phyloP scores from a whole-genome alignment of 2,329 filamentous ascomycete genomes.

The Phaeophleospora eucalypticola region DNA sequence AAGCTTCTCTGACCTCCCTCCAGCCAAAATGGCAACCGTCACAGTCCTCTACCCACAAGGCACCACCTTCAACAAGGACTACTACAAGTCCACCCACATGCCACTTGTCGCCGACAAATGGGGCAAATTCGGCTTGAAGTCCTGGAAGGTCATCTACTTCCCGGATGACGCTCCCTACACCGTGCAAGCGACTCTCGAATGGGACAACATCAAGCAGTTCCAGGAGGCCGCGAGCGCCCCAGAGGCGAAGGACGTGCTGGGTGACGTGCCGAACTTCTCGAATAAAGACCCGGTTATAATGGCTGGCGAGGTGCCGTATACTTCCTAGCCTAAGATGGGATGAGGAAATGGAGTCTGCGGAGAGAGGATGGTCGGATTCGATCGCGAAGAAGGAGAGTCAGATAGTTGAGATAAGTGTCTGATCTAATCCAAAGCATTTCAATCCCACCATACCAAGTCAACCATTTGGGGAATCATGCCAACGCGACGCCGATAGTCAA shows the following conservation, averaged over 20 bases:
- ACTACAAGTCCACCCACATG: constrained; percentile 39
- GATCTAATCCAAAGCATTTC: too few relatives aligned
- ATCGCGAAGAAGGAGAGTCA: too few relatives aligned
- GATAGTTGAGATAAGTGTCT: too few relatives aligned
- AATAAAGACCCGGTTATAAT: constrained; percentile 34
- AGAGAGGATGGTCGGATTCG: too few relatives aligned
- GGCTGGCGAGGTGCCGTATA: constrained; percentile 25
- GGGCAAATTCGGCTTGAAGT: constrained; percentile 30
- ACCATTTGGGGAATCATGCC: too few relatives aligned
- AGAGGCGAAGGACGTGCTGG: constrained; percentile 27
- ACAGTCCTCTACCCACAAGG: constrained; percentile 36
- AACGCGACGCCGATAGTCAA: too few relatives aligned
- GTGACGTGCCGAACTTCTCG: constrained; percentile 34
- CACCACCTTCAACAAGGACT: constrained; percentile 37
- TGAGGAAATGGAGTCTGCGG: neutral
- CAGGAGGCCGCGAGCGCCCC: constrained; percentile 24
- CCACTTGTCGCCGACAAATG: constrained; percentile 34
- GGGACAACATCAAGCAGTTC: constrained; percentile 25
- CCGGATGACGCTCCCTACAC: constrained; percentile 28
- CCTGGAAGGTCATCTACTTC: constrained; percentile 32
- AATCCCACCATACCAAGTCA: too few relatives aligned
- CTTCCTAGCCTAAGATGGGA: constrained; percentile 4
- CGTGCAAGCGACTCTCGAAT: constrained; percentile 35
- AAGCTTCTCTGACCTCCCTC: too few relatives aligned
- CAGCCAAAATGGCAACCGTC: constrained; percentile 21